phyloP scores from a whole-genome alignment of 208 protist species.

The Porcisia hertigi region DNA sequence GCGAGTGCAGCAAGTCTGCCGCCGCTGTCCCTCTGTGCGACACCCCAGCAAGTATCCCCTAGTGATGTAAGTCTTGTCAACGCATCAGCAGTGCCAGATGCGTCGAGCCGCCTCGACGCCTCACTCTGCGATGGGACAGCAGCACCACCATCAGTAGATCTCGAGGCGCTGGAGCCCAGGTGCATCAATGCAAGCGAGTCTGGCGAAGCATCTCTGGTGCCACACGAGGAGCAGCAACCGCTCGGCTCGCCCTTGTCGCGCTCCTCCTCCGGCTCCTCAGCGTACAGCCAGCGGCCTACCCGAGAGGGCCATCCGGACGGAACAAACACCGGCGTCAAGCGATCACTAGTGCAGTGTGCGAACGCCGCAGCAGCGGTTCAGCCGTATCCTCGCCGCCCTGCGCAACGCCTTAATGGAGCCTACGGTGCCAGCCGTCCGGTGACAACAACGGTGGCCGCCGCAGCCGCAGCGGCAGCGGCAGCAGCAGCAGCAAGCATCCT shows the following conservation, averaged over 20 bases:
- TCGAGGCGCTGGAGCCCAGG: background rate
- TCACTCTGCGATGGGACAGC: background rate
- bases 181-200: background rate
- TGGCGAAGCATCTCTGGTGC: background rate
- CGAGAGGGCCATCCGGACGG: background rate
- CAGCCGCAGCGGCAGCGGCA: background rate
- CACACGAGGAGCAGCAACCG: background rate
- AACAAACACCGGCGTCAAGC: background rate
- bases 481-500: constrained; percentile 1
- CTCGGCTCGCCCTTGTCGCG: constrained; percentile 7
- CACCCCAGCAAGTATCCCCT: background rate
- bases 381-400: background rate
- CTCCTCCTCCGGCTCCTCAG: constrained; percentile 8
- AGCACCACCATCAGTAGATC: background rate
- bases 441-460: background rate
- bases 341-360: constrained; percentile 13
- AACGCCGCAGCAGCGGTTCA: constrained; percentile 1
- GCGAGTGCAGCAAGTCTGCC: background rate
- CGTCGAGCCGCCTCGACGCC: background rate
- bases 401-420: background rate
- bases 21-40: background rate
- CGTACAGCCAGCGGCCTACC: background rate
- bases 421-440: background rate
- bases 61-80: background rate
- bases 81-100: background rate